phyloP scores from a whole-genome alignment of 108 stramenopile genomes.

The Nitzschia sp. region DNA sequence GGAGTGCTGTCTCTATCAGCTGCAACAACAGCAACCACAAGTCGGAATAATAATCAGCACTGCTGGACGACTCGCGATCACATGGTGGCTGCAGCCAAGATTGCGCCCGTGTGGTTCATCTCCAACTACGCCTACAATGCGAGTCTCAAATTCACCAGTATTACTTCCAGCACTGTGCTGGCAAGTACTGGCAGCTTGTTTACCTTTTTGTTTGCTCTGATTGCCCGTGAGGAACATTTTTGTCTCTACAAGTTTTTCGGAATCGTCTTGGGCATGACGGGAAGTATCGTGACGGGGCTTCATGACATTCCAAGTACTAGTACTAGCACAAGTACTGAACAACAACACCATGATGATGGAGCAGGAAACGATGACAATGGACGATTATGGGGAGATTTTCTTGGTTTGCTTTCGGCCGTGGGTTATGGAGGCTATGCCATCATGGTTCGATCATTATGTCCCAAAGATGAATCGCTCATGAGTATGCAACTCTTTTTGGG shows the following conservation, averaged over 20 bases:
- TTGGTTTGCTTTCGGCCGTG: slow-evolving; percentile 74
- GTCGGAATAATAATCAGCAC: neutral
- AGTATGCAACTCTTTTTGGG: slow-evolving; percentile 93
- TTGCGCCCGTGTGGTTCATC: slow-evolving; percentile 91
- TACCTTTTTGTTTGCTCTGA: slow-evolving; percentile 86
- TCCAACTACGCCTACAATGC: slow-evolving; percentile 90
- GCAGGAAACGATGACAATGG: neutral
- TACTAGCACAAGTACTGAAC: slow-evolving; percentile 4
- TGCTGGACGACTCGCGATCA: slow-evolving; percentile 47
- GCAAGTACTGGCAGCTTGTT: slow-evolving; percentile 90
- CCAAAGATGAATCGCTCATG: slow-evolving; percentile 71
- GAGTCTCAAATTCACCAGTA: slow-evolving; percentile 78
- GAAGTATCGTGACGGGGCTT: slow-evolving; percentile 62
- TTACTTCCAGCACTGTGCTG: slow-evolving; percentile 91
- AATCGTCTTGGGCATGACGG: slow-evolving; percentile 67
- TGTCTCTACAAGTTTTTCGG: slow-evolving; percentile 57
- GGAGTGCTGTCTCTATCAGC: neutral
- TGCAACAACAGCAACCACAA: neutral
- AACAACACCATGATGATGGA: slow-evolving; percentile 5
- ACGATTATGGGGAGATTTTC: slow-evolving; percentile 62
- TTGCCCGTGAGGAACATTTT: slow-evolving; percentile 64
- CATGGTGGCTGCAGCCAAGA: slow-evolving; percentile 39
- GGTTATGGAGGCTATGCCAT: slow-evolving; percentile 87
- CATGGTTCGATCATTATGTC: slow-evolving; percentile 70
- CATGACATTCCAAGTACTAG: slow-evolving; percentile 41